Percentiles rank a stretch among this genome's conserved stretches.
These are phyloP conservation scores for Corchorus olitorius DNA, from an alignment of 345 rosid genomes.

Conservation along the genomic window DNA sequence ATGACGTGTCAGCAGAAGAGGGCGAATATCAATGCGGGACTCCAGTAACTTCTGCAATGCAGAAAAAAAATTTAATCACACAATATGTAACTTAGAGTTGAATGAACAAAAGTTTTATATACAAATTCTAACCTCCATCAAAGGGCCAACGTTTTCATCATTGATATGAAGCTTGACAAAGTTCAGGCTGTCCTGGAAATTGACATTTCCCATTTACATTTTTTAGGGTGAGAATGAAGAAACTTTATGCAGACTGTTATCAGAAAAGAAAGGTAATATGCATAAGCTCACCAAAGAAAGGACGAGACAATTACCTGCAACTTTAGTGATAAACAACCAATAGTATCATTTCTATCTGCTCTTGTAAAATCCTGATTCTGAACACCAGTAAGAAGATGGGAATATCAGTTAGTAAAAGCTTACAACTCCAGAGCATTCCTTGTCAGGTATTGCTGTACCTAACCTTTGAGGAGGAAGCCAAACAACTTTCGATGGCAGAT, in stretches of 20 bases:
- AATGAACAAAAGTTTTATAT: background rate
- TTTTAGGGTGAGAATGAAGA: background rate
- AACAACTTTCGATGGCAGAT: constrained; percentile 43
- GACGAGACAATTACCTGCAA: constrained; percentile 27
- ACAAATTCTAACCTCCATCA: constrained; percentile 41
- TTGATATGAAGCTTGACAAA: constrained; percentile 36
- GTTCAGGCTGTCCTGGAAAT: constrained; percentile 37
- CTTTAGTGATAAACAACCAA: constrained; percentile 29
- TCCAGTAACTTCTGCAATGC: constrained; percentile 41
- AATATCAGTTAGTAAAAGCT: constrained; percentile 10
- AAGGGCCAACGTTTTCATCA: constrained; percentile 32
- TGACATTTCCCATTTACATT: constrained; percentile 3
- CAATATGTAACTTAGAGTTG: background rate
- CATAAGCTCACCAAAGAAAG: background rate
- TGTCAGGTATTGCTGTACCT: background rate
- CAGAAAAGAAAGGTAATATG: background rate
- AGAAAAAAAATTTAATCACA: background rate
- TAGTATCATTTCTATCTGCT: background rate
- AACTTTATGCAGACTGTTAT: background rate
- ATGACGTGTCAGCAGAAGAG: constrained; percentile 28
- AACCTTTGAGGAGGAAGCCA: constrained; percentile 35
- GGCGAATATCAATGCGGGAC: constrained; percentile 43
- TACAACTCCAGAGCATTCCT: constrained; percentile 6
- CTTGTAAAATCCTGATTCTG: constrained; percentile 30
- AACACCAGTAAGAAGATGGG: constrained; percentile 9